Base-by-base conservation (phyloP, 257 asterid species). In the Jaltomata sinuosa region DNA sequence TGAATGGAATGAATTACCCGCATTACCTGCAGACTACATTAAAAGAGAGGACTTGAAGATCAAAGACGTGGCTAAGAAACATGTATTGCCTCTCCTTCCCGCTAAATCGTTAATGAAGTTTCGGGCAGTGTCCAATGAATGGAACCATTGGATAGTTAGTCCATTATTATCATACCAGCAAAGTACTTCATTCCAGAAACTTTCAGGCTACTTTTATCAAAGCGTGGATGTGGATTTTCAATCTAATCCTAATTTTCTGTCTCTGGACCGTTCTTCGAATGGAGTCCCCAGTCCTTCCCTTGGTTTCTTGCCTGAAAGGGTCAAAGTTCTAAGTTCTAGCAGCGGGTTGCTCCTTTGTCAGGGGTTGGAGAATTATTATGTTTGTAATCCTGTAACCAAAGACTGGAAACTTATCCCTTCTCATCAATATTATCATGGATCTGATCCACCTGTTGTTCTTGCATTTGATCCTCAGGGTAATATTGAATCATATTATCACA, bases 131-230 rank as follows among this genome's bases (percentile, higher is more conserved):
- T 89, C 93, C 4, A 90, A 68, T 65, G 91, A 86, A 62, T 92
- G 92, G 93, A 84, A 88, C 62, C 64, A 27, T 21, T 54, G 93
- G 90, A 86, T 89, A 22, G 84, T n/a, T 27, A 57, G 67, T 67
- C 95, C 95, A 45, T 76, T 92, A 36, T 49, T 90, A 4, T 85
- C 89, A n/a, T 81, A 84, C 85, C 79, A 68, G 67, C 95, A 89
- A 62, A 89, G 92, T 80, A 80, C 18, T 87, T 57, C 53, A 53
- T 92, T 90, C 88, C 79, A 77, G 21, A 16, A 85, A 3, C 27
- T 90, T n/a, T 92, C 91, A 6, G 93, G 92, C 53, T 90, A 61
- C 87, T 89, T 92, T 27, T 45, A 78, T 52, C 91, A 88, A 59
- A 9, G 19, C 14, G 4, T 61, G 69, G 49, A 0, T 8, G 10